Base-by-base conservation (phyloP, 495 filamentous ascomycete species). In the Xylaria intraflava region DNA sequence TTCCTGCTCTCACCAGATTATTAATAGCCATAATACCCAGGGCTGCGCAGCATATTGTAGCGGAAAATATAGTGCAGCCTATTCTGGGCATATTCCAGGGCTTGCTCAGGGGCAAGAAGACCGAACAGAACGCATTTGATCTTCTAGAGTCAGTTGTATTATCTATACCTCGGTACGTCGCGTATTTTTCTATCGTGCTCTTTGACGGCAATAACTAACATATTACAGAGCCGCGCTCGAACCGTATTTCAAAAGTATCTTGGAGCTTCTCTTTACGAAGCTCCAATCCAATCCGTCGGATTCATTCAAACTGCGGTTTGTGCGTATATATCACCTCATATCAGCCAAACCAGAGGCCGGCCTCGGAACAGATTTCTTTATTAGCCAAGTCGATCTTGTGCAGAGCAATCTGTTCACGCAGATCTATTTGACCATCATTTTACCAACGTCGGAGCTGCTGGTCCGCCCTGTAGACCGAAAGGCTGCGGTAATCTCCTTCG, bases 71-170 rank as follows among this genome's bases (percentile, higher is more conserved):
- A 59, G 65, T 95, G 46, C 87, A 89, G 60, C 77, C 84, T 8
- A 79, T 96, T 56, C 78, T 99, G 24, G 85, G 87, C 56, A 90
- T 97, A 42, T 97, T 97, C 77, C 94, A 97, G 65, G 86, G 86
- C 48, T 79, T 99, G 20, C 73, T 95, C 42, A 73, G 79, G 1
- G 69, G 74, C 45, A 81, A 79, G 61, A 94, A 88, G 69, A 81
- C 85, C 12, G 92, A 97, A 65, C 75, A 77, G 36, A 84, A 90
- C 62, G 88, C 81, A 1, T 96, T 95, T 65, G 94, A 97, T 58
- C 74, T 99, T 29, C 72, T 99, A 50, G 94, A 99, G 59, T 76
- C 83, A 10, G 73, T 94, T 41, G 71, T 94, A 55, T 70, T 78
- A 40, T 78, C 79, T 35, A 88, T 95, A 67, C 75, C 85, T 23